Evolutionary conservation across 352 stramenopile genomes (phyloP).

Genomic region (Globisporangium megalacanthum): DNA sequence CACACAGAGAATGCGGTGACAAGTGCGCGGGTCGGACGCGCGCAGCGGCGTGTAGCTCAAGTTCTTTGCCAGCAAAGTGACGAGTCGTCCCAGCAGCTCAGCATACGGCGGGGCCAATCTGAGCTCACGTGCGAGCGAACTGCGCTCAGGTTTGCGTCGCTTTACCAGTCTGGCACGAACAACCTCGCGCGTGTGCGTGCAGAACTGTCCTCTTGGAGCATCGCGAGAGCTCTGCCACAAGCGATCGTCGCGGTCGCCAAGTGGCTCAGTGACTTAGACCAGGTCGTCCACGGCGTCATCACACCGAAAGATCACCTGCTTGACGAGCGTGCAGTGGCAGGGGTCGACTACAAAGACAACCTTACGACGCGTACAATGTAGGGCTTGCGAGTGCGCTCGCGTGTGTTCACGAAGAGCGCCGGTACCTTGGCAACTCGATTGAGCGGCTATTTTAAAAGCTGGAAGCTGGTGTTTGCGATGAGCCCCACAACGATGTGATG

Average conservation of each 20-base stretch:
- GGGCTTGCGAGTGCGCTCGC: conserved; percentile 34
- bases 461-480: too few species aligned
- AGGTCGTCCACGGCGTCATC: conserved; percentile 48
- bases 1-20: too few species aligned
- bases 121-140: conserved; percentile 37
- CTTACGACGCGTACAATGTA: conserved; percentile 57
- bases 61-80: too few species aligned
- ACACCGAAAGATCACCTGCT: conserved; percentile 65
- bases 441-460: conserved; percentile 42
- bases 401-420: conserved; percentile 43
- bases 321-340: conserved; percentile 50
- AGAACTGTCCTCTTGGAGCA: conserved; percentile 37
- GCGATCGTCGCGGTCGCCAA: conserved; percentile 49
- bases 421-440: conserved; percentile 37
- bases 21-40: too few species aligned
- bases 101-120: conserved; percentile 23
- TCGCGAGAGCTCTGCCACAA: conserved; percentile 41
- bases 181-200: too few species aligned
- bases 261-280: conserved; percentile 57
- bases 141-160: conserved; percentile 37
- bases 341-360: conserved; percentile 52
- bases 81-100: conserved; percentile 21
- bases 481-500: conserved; percentile 75
- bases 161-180: conserved; percentile 42
- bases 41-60: too few species aligned